phyloP scores from a whole-genome alignment of 805 yeast species.

The Maudiozyma barnettii region DNA sequence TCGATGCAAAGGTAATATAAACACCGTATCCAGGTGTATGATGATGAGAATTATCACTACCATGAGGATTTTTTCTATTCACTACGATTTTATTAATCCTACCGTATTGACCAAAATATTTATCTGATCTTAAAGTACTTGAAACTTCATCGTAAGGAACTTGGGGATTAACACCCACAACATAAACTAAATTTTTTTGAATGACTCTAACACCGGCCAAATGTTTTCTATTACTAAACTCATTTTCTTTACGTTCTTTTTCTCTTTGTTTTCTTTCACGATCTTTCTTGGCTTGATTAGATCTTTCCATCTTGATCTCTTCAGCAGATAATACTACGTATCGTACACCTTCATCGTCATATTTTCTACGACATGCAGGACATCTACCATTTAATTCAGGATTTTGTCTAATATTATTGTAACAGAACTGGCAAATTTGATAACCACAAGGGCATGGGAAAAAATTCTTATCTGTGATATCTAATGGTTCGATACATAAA shows the following conservation, averaged over 20 bases:
- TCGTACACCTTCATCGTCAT: conserved; percentile 88
- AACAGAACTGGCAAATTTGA: conserved; percentile 96
- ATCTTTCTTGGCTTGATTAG: conserved; percentile 71
- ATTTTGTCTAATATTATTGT: conserved; percentile 89
- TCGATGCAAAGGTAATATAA: conserved; percentile 84
- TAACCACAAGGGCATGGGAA: conserved; percentile 99
- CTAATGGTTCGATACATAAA: conserved; percentile 96
- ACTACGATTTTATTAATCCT: conserved; percentile 89
- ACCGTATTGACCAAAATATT: conserved; percentile 97
- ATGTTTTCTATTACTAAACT: conserved; percentile 71
- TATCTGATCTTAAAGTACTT: conserved; percentile 72
- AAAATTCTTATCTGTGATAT: conserved; percentile 88
- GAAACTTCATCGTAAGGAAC: conserved; percentile 80
- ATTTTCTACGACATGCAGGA: conserved; percentile 93
- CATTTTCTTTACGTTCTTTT: conserved; percentile 85
- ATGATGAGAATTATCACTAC: conserved; percentile 21
- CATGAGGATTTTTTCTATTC: conserved; percentile 55
- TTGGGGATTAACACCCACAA: conserved; percentile 76
- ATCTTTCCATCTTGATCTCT: conserved; percentile 72
- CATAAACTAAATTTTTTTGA: conserved; percentile 93
- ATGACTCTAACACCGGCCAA: conserved; percentile 97
- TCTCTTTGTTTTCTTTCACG: conserved; percentile 77
- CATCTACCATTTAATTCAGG: conserved; percentile 94
- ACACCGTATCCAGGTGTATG: conserved; percentile 74
- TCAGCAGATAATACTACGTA: conserved; percentile 77